These are phyloP conservation scores for Lathyrus oleraceus DNA, from an alignment of 306 rosid species.

Conservation along the genomic window DNA sequence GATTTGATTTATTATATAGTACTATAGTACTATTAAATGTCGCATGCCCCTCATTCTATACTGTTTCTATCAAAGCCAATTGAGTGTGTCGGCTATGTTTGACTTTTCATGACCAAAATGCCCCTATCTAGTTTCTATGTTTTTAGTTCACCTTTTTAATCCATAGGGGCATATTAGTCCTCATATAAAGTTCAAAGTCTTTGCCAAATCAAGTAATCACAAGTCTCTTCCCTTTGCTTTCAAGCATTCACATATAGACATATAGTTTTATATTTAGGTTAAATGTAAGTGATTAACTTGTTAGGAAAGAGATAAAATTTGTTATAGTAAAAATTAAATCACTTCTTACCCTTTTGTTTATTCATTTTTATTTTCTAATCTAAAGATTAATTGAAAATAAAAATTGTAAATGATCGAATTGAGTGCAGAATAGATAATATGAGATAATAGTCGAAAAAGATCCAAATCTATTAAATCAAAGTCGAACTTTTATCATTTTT, in stretches of 20 bases:
- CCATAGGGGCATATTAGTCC: slow-evolving; percentile 2
- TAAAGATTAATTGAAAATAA: too few relatives aligned
- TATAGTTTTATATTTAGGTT: too few relatives aligned
- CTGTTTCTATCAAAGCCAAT: slow-evolving; percentile 27
- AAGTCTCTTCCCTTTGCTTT: slow-evolving; percentile 2
- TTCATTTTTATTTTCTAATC: too few relatives aligned
- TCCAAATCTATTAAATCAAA: too few relatives aligned
- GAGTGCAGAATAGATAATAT: too few relatives aligned
- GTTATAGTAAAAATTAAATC: neutral
- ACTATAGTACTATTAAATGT: neutral
- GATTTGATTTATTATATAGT: slow-evolving; percentile 19
- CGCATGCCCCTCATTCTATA: slow-evolving; percentile 34
- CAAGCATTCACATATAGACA: slow-evolving; percentile 15
- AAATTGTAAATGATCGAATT: too few relatives aligned
- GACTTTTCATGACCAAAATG: slow-evolving; percentile 48
- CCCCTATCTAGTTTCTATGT: slow-evolving; percentile 30
- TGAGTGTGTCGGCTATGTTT: slow-evolving; percentile 61
- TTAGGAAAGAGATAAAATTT: neutral
- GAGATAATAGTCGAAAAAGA: too few relatives aligned
- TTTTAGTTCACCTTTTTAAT: neutral
- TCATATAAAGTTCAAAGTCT: neutral
- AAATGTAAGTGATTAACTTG: neutral
- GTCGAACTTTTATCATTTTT: too few relatives aligned
- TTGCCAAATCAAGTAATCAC: neutral
- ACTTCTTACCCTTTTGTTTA: too few relatives aligned